Evolutionary conservation across 805 yeast species (phyloP).

Genomic region (Saturnispora halmiae): DNA sequence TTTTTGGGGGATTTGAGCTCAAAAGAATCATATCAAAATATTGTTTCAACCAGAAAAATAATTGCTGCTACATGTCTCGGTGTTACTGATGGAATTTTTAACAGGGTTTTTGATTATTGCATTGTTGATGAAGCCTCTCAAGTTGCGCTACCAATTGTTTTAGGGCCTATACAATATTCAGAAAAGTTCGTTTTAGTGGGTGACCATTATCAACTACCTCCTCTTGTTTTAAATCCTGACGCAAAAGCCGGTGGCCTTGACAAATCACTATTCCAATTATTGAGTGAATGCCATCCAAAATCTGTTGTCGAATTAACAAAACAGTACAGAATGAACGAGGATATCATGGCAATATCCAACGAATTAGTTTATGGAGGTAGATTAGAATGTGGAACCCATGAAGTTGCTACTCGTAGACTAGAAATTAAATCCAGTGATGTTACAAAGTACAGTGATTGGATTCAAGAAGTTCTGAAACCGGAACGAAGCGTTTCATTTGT

Average conservation of each 20-base stretch:
- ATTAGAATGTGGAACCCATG: constrained; percentile 62
- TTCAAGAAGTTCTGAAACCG: constrained; percentile 38
- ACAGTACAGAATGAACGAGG: constrained; percentile 90
- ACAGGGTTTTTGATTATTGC: constrained; percentile 71
- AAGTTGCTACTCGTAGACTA: constrained; percentile 49
- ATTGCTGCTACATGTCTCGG: constrained; percentile 90
- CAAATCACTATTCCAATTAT: constrained; percentile 62
- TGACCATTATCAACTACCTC: constrained; percentile 90
- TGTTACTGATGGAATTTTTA: constrained; percentile 53
- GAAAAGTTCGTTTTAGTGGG: constrained; percentile 89
- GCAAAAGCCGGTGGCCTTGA: constrained; percentile 63
- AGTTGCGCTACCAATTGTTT: constrained; percentile 79
- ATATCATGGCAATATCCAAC: constrained; percentile 78
- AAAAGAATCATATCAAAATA: constrained; percentile 37
- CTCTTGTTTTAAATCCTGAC: constrained; percentile 60
- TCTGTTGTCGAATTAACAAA: constrained; percentile 67
- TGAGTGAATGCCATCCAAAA: constrained; percentile 65
- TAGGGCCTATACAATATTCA: constrained; percentile 77
- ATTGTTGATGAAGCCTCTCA: constrained; percentile 97
- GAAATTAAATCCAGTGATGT: constrained; percentile 7
- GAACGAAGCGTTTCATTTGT: constrained; percentile 61
- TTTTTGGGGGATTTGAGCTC: constrained; percentile 22
- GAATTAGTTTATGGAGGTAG: constrained; percentile 66
- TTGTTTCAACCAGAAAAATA: constrained; percentile 51
- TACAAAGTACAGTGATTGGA: constrained; percentile 7